Base-by-base conservation (phyloP, 306 rosid species). In the Parietaria judaica region DNA sequence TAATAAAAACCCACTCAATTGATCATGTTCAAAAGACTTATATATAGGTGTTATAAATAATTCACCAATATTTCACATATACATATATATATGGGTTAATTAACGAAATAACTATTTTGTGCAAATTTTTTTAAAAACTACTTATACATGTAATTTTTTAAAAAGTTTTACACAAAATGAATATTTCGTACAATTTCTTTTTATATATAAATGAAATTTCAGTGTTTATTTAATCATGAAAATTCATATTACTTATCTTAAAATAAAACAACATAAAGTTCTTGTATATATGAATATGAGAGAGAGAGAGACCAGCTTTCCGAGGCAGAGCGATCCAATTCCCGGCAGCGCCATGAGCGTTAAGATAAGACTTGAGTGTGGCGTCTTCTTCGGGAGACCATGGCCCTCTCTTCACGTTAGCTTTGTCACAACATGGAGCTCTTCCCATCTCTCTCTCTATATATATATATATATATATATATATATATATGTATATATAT, bases 331-430 rank as follows among this genome's bases (percentile, higher is more conserved):
- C 81, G 69, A 90, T 90, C 97, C 95, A 89, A 60, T 79, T 89
- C 54, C 89, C 89, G 36, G 60, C 87, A 41, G 81, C 80, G 71
- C 97, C 97, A 75, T 86, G 84, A 70, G 74, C 64, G 56, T 80
- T 59, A 0, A 90, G 11, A 57, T 82, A 90, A 56, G n/a, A 55
- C 71, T 62, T 90, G 78, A 90, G 97, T 31, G 76, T 59, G 14
- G 77, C 89, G 72, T 90, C 97, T 79, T 90, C 97, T 54, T 90
- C 94, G 9, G 94, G 90, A 60, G 97, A 90, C 97, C 97, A 90
- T 35, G 92, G 95, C 3, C 97, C 94, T 79, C 76, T 84, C 82
- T 86, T 90, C 39, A 90, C 97, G 14, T 77, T 84, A 4, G 82
- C 83, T 79, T 90, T 90, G 83, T 86, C 97, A 76, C 97, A 90